phyloP scores from a whole-genome alignment of 345 rosid genomes.

The Lepidium sativum region DNA sequence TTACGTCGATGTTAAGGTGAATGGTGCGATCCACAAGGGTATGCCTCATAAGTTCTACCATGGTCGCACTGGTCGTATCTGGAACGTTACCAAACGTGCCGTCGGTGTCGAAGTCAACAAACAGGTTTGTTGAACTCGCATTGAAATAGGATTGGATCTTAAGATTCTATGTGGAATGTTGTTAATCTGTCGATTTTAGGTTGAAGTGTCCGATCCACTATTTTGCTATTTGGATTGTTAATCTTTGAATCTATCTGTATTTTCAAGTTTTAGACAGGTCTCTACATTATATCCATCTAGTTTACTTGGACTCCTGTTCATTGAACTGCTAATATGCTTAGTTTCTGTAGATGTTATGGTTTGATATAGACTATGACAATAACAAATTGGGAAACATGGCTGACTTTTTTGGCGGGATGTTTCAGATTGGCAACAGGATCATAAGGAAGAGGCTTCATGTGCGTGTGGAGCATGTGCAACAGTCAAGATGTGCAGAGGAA shows the following conservation, averaged over 20 bases:
- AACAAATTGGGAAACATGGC: background rate
- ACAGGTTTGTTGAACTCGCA: conserved; percentile 31
- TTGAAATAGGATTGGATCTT: background rate
- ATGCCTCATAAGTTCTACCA: conserved; percentile 93
- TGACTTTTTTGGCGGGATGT: background rate
- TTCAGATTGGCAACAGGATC: conserved; percentile 58
- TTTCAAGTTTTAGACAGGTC: background rate
- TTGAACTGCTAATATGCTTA: background rate
- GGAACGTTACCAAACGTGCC: conserved; percentile 89
- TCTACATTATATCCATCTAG: background rate
- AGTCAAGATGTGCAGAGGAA: conserved; percentile 66
- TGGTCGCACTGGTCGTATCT: conserved; percentile 82
- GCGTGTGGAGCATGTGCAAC: conserved; percentile 66
- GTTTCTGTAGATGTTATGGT: background rate
- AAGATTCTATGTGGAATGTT: background rate
- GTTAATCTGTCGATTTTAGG: background rate
- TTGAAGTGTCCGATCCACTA: background rate
- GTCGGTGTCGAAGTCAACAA: conserved; percentile 80
- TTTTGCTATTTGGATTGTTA: background rate
- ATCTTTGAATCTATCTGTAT: background rate
- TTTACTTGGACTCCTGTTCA: background rate
- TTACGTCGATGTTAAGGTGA: conserved; percentile 70
- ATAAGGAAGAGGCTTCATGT: no score
- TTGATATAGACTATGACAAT: background rate
- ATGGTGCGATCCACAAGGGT: conserved; percentile 84